phyloP scores from a whole-genome alignment of 2,329 filamentous ascomycete species.

The Ceratocystis ficicola region DNA sequence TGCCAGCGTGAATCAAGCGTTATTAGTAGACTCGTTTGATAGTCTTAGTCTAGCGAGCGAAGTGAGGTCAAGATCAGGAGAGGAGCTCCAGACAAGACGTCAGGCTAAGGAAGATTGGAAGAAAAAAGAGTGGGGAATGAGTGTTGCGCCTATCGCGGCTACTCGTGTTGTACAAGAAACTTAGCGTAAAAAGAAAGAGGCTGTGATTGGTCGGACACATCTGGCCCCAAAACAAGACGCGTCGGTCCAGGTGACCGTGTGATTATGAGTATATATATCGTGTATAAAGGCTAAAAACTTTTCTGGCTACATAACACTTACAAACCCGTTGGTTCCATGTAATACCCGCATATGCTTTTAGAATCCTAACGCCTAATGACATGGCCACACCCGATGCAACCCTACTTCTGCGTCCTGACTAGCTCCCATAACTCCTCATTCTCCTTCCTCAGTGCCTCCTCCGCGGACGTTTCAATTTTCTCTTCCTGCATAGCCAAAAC shows the following conservation, averaged over 20 bases:
- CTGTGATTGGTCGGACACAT: neutral
- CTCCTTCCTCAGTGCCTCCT: conserved; percentile 24
- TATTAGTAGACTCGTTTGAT: neutral
- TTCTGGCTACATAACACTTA: neutral
- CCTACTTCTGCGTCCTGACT: conserved; percentile 30
- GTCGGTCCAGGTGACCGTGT: too few species aligned
- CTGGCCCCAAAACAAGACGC: too few species aligned
- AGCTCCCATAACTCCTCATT: conserved; percentile 33
- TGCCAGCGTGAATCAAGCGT: conserved; percentile 17
- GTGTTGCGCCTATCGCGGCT: conserved; percentile 4
- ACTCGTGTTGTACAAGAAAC: neutral
- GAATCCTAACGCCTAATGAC: neutral
- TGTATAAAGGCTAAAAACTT: neutral
- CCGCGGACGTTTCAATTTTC: conserved; percentile 12
- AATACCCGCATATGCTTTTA: neutral
- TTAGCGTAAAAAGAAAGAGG: neutral
- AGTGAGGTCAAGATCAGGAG: neutral
- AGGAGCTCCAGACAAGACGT: conserved; percentile 7
- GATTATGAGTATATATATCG: neutral
- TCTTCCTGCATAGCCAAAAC: conserved; percentile 29
- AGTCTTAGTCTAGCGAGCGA: neutral
- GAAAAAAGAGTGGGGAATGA: conserved; percentile 7
- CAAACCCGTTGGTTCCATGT: neutral
- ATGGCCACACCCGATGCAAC: conserved; percentile 22
- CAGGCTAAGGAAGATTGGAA: neutral